Evolutionary conservation across 352 stramenopile species (phyloP), one percentile per base, ranked within the genome.

Genomic region (Plasmopara halstedii): DNA sequence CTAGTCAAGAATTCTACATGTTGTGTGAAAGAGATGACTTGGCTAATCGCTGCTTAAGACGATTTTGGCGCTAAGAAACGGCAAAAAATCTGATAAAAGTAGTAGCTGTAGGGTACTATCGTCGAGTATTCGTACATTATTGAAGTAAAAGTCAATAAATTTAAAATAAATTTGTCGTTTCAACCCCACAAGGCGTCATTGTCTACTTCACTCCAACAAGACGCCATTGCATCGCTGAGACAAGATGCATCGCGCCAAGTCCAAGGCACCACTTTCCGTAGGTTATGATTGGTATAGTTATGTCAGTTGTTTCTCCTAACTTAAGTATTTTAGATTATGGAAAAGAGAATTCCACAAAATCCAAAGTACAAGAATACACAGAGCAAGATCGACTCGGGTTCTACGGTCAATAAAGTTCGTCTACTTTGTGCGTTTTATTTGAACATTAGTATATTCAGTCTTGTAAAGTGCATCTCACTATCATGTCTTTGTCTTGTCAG

Each of bases 331-430:
- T 31, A 88, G 77, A 75, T 69, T 33, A 85, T 87, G 71, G 80
- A 91, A 56, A 87, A 85, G 60, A 60, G 65, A 35, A 83, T 92
- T 43, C 77, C 80, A 10, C 62, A 85, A 44, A 87, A 85, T 42
- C 58, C 74, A 25, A 82, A 73, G 50, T 92, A 85, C 60, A 82
- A 81, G 47, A 79, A 85, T 46, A 81, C 75, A 9, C 71, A 84
- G 50, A 85, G 73, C 61, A 88, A 84, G 58, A 74, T 92, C 42
- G 64, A 88, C 54, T 79, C 77, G 10, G 77, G 80, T 39, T 62
- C 70, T 22, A 86, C 80, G 2, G 68, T 84, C 35, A 81, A 82
- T 45, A 88, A 88, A 72, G 71, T 92, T 22, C 76, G 74, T 0
- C 52, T 86, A 7, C 84, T 89, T 47, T 87, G 77, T 89, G 49